Evolutionary conservation across 2,329 filamentous ascomycete genomes (phyloP).

Genomic region (Pseudodiploospora longispora): DNA sequence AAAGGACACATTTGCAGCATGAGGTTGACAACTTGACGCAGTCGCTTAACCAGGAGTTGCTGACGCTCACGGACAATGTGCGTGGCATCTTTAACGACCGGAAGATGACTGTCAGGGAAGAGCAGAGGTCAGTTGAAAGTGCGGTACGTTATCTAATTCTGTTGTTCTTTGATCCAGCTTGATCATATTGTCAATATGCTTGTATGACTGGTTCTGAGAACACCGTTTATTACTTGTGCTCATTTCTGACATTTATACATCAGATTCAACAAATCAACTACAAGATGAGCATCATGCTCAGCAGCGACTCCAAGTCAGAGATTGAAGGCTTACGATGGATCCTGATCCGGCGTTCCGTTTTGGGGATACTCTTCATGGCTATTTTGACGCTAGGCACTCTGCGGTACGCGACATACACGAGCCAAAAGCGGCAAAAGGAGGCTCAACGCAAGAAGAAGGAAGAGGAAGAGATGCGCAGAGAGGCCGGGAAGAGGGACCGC

Average conservation of each 20-base stretch:
- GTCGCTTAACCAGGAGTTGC: conserved; percentile 72
- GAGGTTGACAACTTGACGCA: conserved; percentile 91
- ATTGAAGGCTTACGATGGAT: conserved; percentile 91
- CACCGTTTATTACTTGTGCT: not conserved
- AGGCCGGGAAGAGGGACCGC: conserved; percentile 38
- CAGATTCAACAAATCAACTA: conserved; percentile 92
- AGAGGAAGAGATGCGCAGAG: conserved; percentile 34
- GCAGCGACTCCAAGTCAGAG: conserved; percentile 83
- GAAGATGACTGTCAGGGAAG: conserved; percentile 82
- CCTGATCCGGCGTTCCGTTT: conserved; percentile 53
- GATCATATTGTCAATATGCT: not conserved
- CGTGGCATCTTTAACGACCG: conserved; percentile 94
- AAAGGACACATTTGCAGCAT: conserved; percentile 80
- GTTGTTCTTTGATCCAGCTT: not conserved
- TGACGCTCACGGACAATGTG: conserved; percentile 79
- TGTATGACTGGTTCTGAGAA: not conserved
- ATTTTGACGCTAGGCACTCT: conserved; percentile 51
- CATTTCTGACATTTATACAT: too few species aligned
- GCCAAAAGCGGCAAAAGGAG: conserved; percentile 41
- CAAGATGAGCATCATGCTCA: conserved; percentile 85
- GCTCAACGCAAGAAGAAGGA: conserved; percentile 34
- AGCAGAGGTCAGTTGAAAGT: conserved; percentile 78
- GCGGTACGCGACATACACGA: conserved; percentile 50
- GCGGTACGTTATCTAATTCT: conserved; percentile 43
- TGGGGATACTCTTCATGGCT: conserved; percentile 60